phyloP scores from a whole-genome alignment of 2,329 filamentous ascomycete species.

The Furcasterigmium furcatum region DNA sequence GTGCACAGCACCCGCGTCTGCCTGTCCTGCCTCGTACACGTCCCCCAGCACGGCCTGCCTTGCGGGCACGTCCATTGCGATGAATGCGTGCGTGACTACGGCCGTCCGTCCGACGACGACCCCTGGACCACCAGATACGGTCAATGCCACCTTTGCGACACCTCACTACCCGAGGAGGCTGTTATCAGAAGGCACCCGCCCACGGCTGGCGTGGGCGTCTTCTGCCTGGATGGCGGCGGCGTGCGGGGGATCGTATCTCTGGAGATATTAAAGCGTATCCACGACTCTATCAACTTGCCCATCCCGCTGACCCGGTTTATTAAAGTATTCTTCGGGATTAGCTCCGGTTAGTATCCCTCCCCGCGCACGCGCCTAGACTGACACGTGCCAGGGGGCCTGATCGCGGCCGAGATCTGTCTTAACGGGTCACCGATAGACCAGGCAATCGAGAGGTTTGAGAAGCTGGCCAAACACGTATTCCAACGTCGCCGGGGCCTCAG shows the following conservation, averaged over 20 bases:
- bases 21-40: not conserved
- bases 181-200: constrained; percentile 2
- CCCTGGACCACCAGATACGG: not conserved
- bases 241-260: constrained; percentile 23
- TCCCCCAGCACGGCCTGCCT: not conserved
- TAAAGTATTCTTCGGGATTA: constrained; percentile 3
- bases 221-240: constrained; percentile 18
- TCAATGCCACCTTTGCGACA: constrained; percentile 1
- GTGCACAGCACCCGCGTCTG: not conserved
- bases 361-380: not conserved
- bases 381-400: not conserved
- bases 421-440: constrained; percentile 3
- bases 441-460: constrained; percentile 1
- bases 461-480: not conserved
- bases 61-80: constrained; percentile 1
- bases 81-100: constrained; percentile 1
- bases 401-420: constrained; percentile 4
- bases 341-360: constrained; percentile 1
- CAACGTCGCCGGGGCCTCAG: not conserved
- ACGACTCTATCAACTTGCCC: constrained; percentile 12
- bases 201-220: not conserved
- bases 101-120: not conserved
- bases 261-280: constrained; percentile 20
- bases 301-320: not conserved
- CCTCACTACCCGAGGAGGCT: not conserved